Evolutionary conservation across 345 rosid species (phyloP).

Genomic region (Melaleuca alternifolia): DNA sequence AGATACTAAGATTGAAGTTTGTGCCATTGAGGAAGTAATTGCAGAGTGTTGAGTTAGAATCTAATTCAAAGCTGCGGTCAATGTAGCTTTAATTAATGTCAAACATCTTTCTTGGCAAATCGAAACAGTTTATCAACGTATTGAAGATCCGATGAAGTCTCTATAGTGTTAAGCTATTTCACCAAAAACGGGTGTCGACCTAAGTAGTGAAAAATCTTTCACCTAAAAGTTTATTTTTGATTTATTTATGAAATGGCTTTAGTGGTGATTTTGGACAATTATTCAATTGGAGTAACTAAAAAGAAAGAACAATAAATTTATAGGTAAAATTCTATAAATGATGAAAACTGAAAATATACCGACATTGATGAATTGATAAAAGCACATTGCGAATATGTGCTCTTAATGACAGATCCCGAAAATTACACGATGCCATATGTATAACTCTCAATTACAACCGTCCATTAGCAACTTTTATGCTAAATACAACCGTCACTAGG

Average conservation of each 20-base stretch:
- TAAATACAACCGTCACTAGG: neutral
- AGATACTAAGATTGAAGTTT: neutral
- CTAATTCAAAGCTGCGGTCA: rapidly evolving
- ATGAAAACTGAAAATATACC: neutral
- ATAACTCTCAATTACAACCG: neutral
- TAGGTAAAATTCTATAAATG: neutral
- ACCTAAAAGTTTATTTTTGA: neutral
- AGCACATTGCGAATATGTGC: rapidly evolving
- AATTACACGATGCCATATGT: neutral
- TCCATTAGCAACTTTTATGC: neutral
- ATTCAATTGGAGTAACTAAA: neutral
- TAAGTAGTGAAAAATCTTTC: neutral
- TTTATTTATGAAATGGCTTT: neutral
- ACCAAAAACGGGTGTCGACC: rapidly evolving
- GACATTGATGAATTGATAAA: neutral
- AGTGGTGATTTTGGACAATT: neutral
- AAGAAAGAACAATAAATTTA: neutral
- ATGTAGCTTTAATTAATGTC: neutral
- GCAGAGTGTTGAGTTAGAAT: neutral
- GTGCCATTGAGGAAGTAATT: neutral
- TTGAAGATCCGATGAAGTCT: neutral
- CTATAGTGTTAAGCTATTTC: neutral
- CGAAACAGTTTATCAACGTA: neutral
- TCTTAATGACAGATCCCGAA: neutral
- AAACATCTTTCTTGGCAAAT: neutral